Base-by-base conservation (phyloP, 352 stramenopile species). In the Phytophthora pseudosyringae region DNA sequence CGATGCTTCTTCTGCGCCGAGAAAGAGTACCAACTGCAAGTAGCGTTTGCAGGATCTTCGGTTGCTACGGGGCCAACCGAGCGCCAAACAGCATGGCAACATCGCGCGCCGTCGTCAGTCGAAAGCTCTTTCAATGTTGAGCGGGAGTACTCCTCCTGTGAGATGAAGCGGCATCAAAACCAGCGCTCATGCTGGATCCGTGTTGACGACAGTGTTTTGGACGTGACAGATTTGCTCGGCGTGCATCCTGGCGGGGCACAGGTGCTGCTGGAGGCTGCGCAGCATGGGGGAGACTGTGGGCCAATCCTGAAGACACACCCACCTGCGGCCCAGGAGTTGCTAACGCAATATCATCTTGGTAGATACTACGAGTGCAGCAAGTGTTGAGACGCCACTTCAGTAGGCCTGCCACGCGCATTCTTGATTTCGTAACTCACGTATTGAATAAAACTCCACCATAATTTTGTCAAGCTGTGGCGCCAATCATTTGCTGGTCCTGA, bases 151-250 rank as follows among this genome's bases (percentile, higher is more conserved):
- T 97, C 94, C 4, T 93, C 90, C 31, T 98, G 90, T 47, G 88
- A 98, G 71, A 71, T 98, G 18, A 67, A 72, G 29, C 82, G 88
- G 16, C 94, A 98, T 58, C 84, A 88, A 56, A 86, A 61, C 7
- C 58, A 75, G 25, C 76, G 80, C 1, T 98, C 92, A 12, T 97
- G 90, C 57, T 98, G 95, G 95, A 83, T 98, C 43, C 67, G 98
- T 10, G 81, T 91, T 9, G 84, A 90, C n/a, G 78, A 85, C 36
- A 74, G 78, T 46, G 87, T 98, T 18, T 98, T 97, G 62, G 93
- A 98, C 71, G 91, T 95, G 18, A 98, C 94, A 1, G 76, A 90
- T 25, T 88, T 98, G 60, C 80, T 98, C 25, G 65, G 71, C 8
- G 80, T 83, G 1, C 94, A 98, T 70, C 92, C 94, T 9, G 95